Evolutionary conservation across 148 eudicot genomes (phyloP), one percentile per base, ranked within the genome.

Genomic region (Rhododendron ovatum): DNA sequence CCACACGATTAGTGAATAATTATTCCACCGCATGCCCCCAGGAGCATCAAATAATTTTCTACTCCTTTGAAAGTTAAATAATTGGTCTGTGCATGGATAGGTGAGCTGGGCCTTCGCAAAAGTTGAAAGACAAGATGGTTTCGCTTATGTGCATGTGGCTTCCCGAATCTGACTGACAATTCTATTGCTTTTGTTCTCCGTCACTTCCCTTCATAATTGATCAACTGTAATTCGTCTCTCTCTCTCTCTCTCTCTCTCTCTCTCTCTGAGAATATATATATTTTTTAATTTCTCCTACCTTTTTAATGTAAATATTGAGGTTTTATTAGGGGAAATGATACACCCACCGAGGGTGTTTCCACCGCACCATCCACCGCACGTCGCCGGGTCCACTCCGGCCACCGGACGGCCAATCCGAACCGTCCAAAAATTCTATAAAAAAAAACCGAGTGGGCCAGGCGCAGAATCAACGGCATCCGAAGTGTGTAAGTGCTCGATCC

Each of bases 61-160:
- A 55, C 61, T 55, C 61, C 5, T 17, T 17, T 55, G 17, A 15
- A 13, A 12, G 17, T 51, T 51, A 22, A 55, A 55, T 55, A 55
- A 55, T 55, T 55, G 61, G 20, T 55, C 24, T 59, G 63, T 84
- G 80, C 86, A 50, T 73, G 86, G 86, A 50, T 33, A 18, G 80
- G 63, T 51, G 86, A 71, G 65, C 78, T 71, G 65, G 11, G n/a
- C 83, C 45, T 37, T 71, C 71, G 85, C 4, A 71, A 84, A 84
- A 71, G 85, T 59, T 84, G 85, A 84, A 71, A 7, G 85, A 69
- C 85, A 84, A 84, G 79, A 50, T 71, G 79, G 85, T 84, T 67
- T 71, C 79, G 43, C 26, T 71, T 30, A 9, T 83, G 85, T 73
- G 85, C 85, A 71, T 69, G 79, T 84, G 85, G 85, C 47, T 47